Percentiles rank a stretch among this genome's conserved stretches.
These are phyloP conservation scores for Castanea sativa DNA, from an alignment of 306 rosid genomes.

Conservation along the genomic window DNA sequence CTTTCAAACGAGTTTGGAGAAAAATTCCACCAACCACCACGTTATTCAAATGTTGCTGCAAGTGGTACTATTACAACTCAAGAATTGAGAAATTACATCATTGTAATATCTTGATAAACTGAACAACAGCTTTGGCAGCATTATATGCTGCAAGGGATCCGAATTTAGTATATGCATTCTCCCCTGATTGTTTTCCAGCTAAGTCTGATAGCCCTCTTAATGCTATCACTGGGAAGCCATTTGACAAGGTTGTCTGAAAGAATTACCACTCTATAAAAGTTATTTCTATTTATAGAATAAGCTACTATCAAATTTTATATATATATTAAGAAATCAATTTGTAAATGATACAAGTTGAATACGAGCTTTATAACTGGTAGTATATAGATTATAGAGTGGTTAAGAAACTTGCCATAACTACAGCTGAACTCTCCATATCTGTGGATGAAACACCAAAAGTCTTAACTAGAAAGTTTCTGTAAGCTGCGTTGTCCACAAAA, in stretches of 20 bases:
- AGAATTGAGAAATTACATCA: neutral
- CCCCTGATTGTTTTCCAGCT: conserved; percentile 46
- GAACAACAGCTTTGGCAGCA: conserved; percentile 31
- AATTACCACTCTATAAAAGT: neutral
- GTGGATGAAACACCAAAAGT: conserved; percentile 38
- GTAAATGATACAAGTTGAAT: too few relatives aligned
- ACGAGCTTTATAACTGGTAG: too few relatives aligned
- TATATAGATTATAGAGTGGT: neutral
- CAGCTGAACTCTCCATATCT: conserved; percentile 53
- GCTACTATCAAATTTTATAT: neutral
- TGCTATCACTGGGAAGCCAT: conserved; percentile 40
- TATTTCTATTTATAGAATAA: neutral
- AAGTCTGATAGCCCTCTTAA: conserved; percentile 54
- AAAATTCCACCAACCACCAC: too few relatives aligned
- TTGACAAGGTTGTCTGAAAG: conserved; percentile 51
- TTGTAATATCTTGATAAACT: conserved; percentile 21
- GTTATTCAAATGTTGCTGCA: neutral
- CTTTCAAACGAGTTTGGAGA: too few relatives aligned
- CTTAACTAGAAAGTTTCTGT: conserved; percentile 34
- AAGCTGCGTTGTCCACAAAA: conserved; percentile 52
- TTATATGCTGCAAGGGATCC: conserved; percentile 51
- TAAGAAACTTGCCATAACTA: conserved; percentile 35
- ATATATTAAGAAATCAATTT: too few relatives aligned
- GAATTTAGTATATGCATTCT: conserved; percentile 25
- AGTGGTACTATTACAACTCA: neutral